These are phyloP conservation scores for Pichia exigua DNA, from an alignment of 805 yeast species.

Conservation along the genomic window DNA sequence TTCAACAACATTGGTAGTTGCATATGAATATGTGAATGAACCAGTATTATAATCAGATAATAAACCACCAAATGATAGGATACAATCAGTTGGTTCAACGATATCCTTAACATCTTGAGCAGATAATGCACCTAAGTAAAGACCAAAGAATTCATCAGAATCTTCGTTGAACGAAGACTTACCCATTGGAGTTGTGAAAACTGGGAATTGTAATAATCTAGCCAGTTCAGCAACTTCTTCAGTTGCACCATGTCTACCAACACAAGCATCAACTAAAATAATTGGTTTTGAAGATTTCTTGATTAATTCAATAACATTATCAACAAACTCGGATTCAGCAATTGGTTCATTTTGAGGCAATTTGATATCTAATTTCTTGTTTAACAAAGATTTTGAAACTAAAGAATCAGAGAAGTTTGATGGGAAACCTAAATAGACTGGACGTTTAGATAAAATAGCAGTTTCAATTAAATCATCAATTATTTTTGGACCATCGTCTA, in stretches of 20 bases:
- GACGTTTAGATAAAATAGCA: constrained; percentile 67
- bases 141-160: constrained; percentile 72
- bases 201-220: constrained; percentile 66
- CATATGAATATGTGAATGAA: constrained; percentile 69
- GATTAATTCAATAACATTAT: constrained; percentile 44
- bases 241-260: constrained; percentile 64
- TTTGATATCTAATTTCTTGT: constrained; percentile 47
- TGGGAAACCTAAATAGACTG: constrained; percentile 77
- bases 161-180: constrained; percentile 71
- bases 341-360: constrained; percentile 51
- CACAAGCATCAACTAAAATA: constrained; percentile 82
- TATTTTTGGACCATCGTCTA: constrained; percentile 56
- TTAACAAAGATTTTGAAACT: constrained; percentile 44
- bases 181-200: constrained; percentile 87
- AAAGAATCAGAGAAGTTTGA: constrained; percentile 66
- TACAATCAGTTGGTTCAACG: constrained; percentile 68
- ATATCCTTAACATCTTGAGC: constrained; percentile 62
- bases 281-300: constrained; percentile 58
- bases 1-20: constrained; percentile 68
- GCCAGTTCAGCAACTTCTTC: constrained; percentile 57
- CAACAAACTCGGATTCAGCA: constrained; percentile 57
- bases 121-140: constrained; percentile 77
- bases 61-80: constrained; percentile 74
- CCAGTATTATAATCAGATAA: constrained; percentile 89
- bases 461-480: constrained; percentile 69